Evolutionary conservation across 225 moss, liverwort and hornwort species (phyloP).

Genomic region (Sphagnum tenellum): DNA sequence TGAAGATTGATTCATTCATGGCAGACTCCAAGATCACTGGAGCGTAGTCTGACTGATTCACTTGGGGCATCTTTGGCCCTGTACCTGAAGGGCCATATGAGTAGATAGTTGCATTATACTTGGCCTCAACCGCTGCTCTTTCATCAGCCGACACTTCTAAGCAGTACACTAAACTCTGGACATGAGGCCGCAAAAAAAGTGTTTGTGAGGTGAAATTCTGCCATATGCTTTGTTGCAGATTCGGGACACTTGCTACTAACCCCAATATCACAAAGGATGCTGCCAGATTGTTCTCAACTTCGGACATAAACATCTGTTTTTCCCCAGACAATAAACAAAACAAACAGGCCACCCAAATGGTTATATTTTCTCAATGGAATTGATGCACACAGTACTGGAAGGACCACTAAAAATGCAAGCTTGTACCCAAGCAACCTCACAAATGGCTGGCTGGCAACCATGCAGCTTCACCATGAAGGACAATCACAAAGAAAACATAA

Average conservation of each 20-base stretch:
- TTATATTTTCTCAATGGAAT: too few species aligned
- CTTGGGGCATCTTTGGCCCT: not conserved
- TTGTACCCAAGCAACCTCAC: not conserved
- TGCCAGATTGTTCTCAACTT: conserved; percentile 71
- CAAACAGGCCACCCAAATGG: not conserved
- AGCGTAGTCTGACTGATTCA: conserved; percentile 13
- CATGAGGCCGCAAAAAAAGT: conserved; percentile 63
- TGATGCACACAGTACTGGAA: too few species aligned
- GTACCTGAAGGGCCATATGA: rapidly evolving
- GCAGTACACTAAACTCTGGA: conserved; percentile 36
- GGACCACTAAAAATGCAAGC: not conserved
- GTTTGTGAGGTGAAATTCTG: conserved; percentile 48
- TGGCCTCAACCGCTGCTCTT: conserved; percentile 45
- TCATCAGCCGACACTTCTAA: conserved; percentile 24
- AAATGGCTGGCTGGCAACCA: not conserved
- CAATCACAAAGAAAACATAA: not conserved
- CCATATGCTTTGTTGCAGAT: conserved; percentile 37
- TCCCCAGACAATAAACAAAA: not conserved
- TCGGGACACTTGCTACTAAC: conserved; percentile 41
- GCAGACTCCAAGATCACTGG: conserved; percentile 21
- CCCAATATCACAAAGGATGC: conserved; percentile 78
- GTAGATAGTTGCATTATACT: conserved; percentile 24
- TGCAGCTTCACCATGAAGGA: not conserved
- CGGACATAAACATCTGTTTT: conserved; percentile 57
- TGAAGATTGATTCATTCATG: conserved; percentile 5